Evolutionary conservation across 225 moss, liverwort and hornwort genomes (phyloP), one percentile per base, ranked within the genome.

Genomic region (Bryoerythrophyllum caledonicum): DNA sequence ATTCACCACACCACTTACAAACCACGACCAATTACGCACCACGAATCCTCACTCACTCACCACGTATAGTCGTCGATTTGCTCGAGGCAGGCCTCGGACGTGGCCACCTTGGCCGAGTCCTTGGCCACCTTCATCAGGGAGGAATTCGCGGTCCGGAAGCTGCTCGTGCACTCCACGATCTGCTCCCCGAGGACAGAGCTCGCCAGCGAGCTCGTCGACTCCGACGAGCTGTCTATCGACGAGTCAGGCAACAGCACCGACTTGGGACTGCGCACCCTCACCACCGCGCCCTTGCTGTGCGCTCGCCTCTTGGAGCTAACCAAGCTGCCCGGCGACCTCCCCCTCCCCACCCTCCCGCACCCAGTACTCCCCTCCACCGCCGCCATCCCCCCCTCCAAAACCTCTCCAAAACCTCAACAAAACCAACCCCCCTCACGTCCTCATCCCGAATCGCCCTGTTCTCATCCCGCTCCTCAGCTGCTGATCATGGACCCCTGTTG

Each of bases 191-290:
- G 55, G 6, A 61, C 63, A 7, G 79, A 82, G 7, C 60, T 79
- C 37, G 79, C 72, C n/a, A 74, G 25, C 0, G 82, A 75, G 75
- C 78, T 75, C 3, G 79, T 75, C 3, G 79, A 83, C 71, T 85
- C 85, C 58, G 85, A 79, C 16, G 79, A 73, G 49, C 78, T 84
- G 64, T 81, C 81, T 8, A 79, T 28, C 6, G 79, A 76, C 35
- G 48, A 49, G 7, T 78, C 85, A 5, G 63, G 63, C 25, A 70
- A 32, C 76, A 85, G 14, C 14, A 85, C 82, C 4, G 82, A 79
- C 48, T 72, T 82, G 0, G 82, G 82, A 67, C 85, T 80, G 35
- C 49, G 40, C 63, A 73, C 40, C 8, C 40, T 32, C 24, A 63
- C 28, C 37, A 67, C 46, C 37, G 76, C 38, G 38, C 38, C 62